Base-by-base conservation (phyloP, 352 stramenopile genomes). In the Pythium periplocum region DNA sequence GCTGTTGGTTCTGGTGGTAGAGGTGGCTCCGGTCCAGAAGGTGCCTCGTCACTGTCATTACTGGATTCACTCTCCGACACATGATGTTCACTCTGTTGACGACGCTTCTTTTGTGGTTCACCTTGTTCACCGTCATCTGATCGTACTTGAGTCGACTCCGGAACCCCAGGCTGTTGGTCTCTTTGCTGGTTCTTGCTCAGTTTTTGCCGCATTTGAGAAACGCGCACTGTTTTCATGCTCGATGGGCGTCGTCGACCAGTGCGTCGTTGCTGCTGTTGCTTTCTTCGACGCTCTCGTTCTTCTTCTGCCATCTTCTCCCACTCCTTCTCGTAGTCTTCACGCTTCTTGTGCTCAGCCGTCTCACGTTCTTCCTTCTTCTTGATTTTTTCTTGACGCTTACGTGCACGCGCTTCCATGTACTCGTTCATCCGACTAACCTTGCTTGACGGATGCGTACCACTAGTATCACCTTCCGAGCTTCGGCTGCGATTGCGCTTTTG, bases 241-340 rank as follows among this genome's bases (percentile, higher is more conserved):
- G 78, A 78, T 5, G 84, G 84, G 31, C 84, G 74, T 37, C 83
- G 68, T 30, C 76, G 83, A 30, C 75, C 74, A 41, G 72, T 87
- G 6, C 80, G 78, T 2, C 82, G 60, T n/a, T 73, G 45, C 57
- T 89, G 73, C 45, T 93, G 82, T 48, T 92, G 83, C 55, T 90
- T 92, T 10, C 78, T 75, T 50, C 89, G 89, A 2, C 83, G 71
- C 55, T 95, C 84, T 4, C 75, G 75, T 53, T 92, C 83, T 64
- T 95, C 84, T 62, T 93, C 79, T 11, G 84, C 84, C 73, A 95
- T 86, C n/a, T 87, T 77, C 48, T 92, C 82, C 84, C 84, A 95
- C 48, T 95, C 84, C 32, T 90, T 87, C 51, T 95, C 84, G 62
- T 93, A 95, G 33, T 90, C 84, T 62, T 89, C 76, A 43, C 87